Conservation (phyloP, 495 filamentous ascomycete genomes). For the Penicillium lagena region DNA sequence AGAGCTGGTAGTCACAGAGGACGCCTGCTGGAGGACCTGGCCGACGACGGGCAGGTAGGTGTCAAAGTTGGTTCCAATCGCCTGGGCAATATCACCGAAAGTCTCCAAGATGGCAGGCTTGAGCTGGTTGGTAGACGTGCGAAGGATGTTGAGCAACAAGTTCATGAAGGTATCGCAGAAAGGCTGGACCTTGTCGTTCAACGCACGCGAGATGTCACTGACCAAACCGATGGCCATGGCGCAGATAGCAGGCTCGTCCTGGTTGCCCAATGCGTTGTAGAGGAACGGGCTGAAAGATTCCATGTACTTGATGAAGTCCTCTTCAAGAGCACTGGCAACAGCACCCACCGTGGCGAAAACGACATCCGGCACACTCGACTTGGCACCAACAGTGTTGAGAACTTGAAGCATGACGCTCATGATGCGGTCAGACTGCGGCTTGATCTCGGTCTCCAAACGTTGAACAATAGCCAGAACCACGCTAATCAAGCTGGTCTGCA, state of each 20-base stretch:
- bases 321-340: slow-evolving; percentile 80
- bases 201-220: slow-evolving; percentile 87
- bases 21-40: slow-evolving; percentile 88
- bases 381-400: slow-evolving; percentile 66
- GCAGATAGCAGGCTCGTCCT: slow-evolving; percentile 89
- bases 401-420: slow-evolving; percentile 84
- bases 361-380: slow-evolving; percentile 91
- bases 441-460: slow-evolving; percentile 85
- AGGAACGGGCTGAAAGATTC: slow-evolving; percentile 84
- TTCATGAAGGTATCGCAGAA: slow-evolving; percentile 99
- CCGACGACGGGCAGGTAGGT: slow-evolving; percentile 88
- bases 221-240: slow-evolving; percentile 96
- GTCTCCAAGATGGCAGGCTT: slow-evolving; percentile 97
- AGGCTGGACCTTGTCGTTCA: slow-evolving; percentile 83
- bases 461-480: slow-evolving; percentile 88
- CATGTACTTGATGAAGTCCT: slow-evolving; percentile 95
- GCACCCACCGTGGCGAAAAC: slow-evolving; percentile 85
- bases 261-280: slow-evolving; percentile 87
- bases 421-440: slow-evolving; percentile 84
- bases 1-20: slow-evolving; percentile 62
- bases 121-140: slow-evolving; percentile 82
- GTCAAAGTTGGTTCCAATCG: slow-evolving; percentile 88
- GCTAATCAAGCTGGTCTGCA: slow-evolving; percentile 90
- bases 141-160: slow-evolving; percentile 80
- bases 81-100: slow-evolving; percentile 96